phyloP scores from a whole-genome alignment of 2,329 filamentous ascomycete genomes.

The Plectosphaerella plurivora region DNA sequence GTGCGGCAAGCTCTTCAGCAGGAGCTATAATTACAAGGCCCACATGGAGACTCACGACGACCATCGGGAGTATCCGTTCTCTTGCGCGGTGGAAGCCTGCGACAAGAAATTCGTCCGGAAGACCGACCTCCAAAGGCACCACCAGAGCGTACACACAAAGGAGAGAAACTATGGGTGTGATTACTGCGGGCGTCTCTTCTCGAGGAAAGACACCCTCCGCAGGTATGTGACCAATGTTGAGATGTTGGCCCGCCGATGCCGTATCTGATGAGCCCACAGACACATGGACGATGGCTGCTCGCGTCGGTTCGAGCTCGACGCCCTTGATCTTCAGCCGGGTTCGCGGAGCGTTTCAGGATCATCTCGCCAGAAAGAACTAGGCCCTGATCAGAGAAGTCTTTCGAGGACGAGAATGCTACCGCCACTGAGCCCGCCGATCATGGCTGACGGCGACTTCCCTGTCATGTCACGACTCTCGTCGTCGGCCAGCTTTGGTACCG shows the following conservation, averaged over 20 bases:
- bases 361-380: slow-evolving; percentile 1
- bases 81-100: slow-evolving; percentile 62
- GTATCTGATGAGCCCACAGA: slow-evolving; percentile 32
- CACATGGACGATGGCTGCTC: slow-evolving; percentile 76
- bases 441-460: no score
- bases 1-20: slow-evolving; percentile 75
- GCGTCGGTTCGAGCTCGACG: slow-evolving; percentile 57
- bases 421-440: no score
- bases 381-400: not conserved
- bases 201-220: slow-evolving; percentile 76
- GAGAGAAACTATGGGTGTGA: slow-evolving; percentile 65
- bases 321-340: slow-evolving; percentile 38
- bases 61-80: slow-evolving; percentile 64
- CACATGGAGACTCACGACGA: slow-evolving; percentile 83
- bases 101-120: slow-evolving; percentile 75
- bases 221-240: slow-evolving; percentile 48
- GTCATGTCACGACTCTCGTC: no score
- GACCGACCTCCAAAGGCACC: slow-evolving; percentile 66
- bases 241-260: not conserved
- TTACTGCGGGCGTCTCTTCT: slow-evolving; percentile 67
- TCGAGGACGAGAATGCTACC: not conserved
- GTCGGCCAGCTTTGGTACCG: no score
- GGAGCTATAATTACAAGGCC: slow-evolving; percentile 82
- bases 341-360: slow-evolving; percentile 16
- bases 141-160: slow-evolving; percentile 69